Evolutionary conservation across 2,329 filamentous ascomycete species (phyloP), one percentile per base, ranked within the genome.

Genomic region (Escovopsis sp.): DNA sequence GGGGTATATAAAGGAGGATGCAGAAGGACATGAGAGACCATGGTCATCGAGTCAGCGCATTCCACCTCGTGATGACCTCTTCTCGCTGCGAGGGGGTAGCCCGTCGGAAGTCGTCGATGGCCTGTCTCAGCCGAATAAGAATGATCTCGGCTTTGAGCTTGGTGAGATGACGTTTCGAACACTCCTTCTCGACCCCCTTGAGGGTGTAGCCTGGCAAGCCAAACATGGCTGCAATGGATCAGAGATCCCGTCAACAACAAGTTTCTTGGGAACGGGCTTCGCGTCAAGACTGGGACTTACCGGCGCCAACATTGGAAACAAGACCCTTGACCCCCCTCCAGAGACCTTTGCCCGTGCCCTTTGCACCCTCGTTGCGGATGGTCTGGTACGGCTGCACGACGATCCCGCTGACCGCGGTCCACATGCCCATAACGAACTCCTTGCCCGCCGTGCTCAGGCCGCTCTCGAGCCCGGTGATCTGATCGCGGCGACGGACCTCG

Each of bases 381-480:
- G 78, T 80, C 40, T 71, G 65, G 8, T 75, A 63, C 0, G 81
- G 81, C 46, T 81, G 76, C 0, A 69, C 76, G 4, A 81, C 67
- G 13, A 84, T 58, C 0, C 81, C 81, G 2, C 76, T 74, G 24
- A 83, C 71, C 1, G 79, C 81, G 50, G 84, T 79, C 54, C 75
- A 84, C 8, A 84, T 62, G 0, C 81, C 79, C 38, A 76, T 66
- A 1, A 66, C 69, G 43, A 81, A 72, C 51, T 76, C 76, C 58
- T 76, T 80, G 3, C 76, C 72, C 2, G 81, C 81, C 33, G 75
- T 77, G 39, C 65, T 70, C 6, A 85, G 65, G 1, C 57, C 57
- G 16, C 51, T 80, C 36, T 73, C 70, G 34, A 84, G 58, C 16
- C 76, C 79, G 1, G 77, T 80, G n/a, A 86, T 76, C 43, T 76